Base-by-base conservation (phyloP, 2,329 filamentous ascomycete genomes). In the Elsinoe ampelina region DNA sequence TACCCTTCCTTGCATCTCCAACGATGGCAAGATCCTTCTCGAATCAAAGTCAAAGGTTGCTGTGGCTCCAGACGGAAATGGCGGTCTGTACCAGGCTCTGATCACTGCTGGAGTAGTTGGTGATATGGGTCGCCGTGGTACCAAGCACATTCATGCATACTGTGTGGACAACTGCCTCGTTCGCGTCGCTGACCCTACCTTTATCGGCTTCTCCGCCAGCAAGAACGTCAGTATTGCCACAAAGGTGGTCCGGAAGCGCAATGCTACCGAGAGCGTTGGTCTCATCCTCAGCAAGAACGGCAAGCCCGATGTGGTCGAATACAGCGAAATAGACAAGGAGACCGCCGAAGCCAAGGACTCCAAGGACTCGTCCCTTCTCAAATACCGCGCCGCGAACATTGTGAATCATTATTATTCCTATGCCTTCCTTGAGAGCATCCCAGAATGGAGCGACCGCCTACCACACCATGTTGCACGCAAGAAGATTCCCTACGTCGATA, bases 371-470 rank as follows among this genome's bases (percentile, higher is more conserved):
- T 84, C 82, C 58, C 78, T 96, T 55, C 84, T 98, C 69, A 95
- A 92, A 74, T 97, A 95, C 84, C 87, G 93, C 61, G 92, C 93
- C 58, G 93, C 92, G 68, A 98, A 98, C 78, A 98, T 98, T 65
- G 93, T 98, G 75, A 98, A 98, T 80, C 93, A 98, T 80, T 98
- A 97, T 82, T 98, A 98, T 78, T 95, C 89, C 47, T 92, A 91
- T 78, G 77, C 81, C 63, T 97, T 96, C 80, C 81, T 98, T 50
- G 87, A 95, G 72, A 86, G 83, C 61, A 95, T 96, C 65, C 90
- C 93, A 58, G 76, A 83, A 65, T 96, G 89, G 88, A 84, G 82
- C 15, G 80, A 90, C 75, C 83, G 85, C 71, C 82, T 98, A 54
- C 92, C 92, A 13, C 93, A 97, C 72, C 93, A 98, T 77, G 85